phyloP scores from a whole-genome alignment of 257 asterid species.

The Solanum chiquidenum region DNA sequence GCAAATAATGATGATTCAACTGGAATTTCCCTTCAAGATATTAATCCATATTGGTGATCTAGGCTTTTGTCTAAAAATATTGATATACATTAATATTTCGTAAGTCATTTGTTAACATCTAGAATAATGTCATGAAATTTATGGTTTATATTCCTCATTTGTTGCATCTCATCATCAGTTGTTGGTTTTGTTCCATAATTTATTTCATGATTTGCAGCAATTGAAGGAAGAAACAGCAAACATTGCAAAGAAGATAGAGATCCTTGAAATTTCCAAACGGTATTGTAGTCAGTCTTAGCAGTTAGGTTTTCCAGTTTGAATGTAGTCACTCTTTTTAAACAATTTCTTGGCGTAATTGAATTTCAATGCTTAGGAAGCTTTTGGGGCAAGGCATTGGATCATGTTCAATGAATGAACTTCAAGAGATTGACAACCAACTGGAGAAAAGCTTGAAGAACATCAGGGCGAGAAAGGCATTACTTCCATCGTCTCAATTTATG shows the following conservation, averaged over 20 bases:
- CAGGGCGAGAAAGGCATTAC: slow-evolving; percentile 45
- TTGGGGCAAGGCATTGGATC: slow-evolving; percentile 49
- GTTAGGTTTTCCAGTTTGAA: neutral
- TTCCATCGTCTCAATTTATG: neutral
- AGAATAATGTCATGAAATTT: neutral
- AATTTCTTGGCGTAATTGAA: neutral
- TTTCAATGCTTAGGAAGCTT: slow-evolving; percentile 34
- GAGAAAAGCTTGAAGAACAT: slow-evolving; percentile 47
- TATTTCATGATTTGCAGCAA: slow-evolving; percentile 24
- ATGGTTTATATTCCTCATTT: neutral
- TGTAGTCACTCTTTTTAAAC: neutral
- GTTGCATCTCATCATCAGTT: neutral
- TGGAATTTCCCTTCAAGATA: neutral
- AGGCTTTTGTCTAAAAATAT: neutral
- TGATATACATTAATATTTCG: neutral
- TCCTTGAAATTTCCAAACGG: slow-evolving; percentile 51
- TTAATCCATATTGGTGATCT: neutral
- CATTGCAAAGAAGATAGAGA: slow-evolving; percentile 50
- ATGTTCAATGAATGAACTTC: slow-evolving; percentile 51
- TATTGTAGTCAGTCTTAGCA: neutral
- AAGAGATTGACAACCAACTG: slow-evolving; percentile 44
- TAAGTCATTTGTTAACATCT: neutral
- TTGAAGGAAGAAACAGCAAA: slow-evolving; percentile 37
- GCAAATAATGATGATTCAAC: neutral
- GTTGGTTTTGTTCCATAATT: neutral